phyloP scores from a whole-genome alignment of 83 land plant species.

The Larix sibirica region DNA sequence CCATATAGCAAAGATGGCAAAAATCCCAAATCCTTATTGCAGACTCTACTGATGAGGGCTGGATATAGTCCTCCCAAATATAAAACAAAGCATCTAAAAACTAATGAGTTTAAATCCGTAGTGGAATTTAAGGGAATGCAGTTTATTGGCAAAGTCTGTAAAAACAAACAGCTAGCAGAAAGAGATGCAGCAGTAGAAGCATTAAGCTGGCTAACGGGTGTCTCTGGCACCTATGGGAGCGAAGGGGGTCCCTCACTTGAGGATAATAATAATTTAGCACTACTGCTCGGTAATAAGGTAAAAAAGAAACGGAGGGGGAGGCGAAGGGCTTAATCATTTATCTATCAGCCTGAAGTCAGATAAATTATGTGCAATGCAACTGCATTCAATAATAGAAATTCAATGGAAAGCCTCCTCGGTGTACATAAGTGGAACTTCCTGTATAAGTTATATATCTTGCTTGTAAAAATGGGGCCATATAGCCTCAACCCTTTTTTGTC shows the following conservation, averaged over 20 bases:
- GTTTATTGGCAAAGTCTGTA: conserved; percentile 68
- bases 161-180: conserved; percentile 66
- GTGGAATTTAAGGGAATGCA: conserved; percentile 79
- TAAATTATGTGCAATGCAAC: background rate
- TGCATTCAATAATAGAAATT: background rate
- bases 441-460: background rate
- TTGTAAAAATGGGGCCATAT: background rate
- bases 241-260: conserved; percentile 20
- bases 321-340: background rate
- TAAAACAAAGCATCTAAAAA: conserved; percentile 67
- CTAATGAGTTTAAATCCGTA: conserved; percentile 64
- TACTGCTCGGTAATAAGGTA: conserved; percentile 6
- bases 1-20: conserved; percentile 39
- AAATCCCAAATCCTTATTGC: conserved; percentile 70
- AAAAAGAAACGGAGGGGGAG: background rate
- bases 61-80: conserved; percentile 74
- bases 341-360: background rate
- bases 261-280: conserved; percentile 9
- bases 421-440: background rate
- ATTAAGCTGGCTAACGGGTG: conserved; percentile 58
- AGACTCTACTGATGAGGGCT: conserved; percentile 68
- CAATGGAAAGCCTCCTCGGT: background rate
- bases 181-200: conserved; percentile 79
- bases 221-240: conserved; percentile 31
- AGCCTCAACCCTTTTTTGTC: background rate